Conservation (phyloP, 1,284 basidiomycete genomes). For the Tilletia setariae region DNA sequence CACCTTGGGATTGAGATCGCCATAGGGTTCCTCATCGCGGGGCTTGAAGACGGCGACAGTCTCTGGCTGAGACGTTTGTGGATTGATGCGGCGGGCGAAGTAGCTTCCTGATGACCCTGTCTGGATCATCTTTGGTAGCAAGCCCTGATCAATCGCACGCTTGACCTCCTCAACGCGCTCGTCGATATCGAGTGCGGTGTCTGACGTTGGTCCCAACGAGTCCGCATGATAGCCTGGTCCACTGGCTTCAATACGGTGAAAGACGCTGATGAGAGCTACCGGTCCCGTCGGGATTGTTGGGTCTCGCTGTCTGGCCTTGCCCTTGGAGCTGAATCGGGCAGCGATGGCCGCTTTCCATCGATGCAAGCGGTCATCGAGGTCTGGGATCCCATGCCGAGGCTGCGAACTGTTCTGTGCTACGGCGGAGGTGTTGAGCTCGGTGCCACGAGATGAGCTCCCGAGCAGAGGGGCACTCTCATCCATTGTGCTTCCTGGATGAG, state of each 20-base stretch:
- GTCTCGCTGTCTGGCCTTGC: slow-evolving; percentile 1
- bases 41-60: slow-evolving; percentile 52
- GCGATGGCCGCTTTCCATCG: slow-evolving; percentile 12
- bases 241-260: not conserved
- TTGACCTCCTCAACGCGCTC: slow-evolving; percentile 35
- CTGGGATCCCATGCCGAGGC: not conserved
- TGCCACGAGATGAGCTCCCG: not conserved
- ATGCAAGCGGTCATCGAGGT: slow-evolving; percentile 6
- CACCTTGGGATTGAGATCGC: slow-evolving; percentile 39
- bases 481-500: not conserved
- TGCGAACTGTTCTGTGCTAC: too few species aligned
- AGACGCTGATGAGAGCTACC: slow-evolving; percentile 13
- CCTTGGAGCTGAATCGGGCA: slow-evolving; percentile 12
- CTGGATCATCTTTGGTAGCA: slow-evolving; percentile 51
- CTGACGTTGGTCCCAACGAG: not conserved
- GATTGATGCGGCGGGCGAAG: slow-evolving; percentile 27
- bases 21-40: slow-evolving; percentile 53
- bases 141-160: slow-evolving; percentile 37
- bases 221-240: not conserved
- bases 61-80: not conserved
- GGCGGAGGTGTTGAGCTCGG: not conserved
- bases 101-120: slow-evolving; percentile 50
- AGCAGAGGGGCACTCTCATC: slow-evolving; percentile 10
- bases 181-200: slow-evolving; percentile 23
- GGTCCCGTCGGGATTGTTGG: not conserved